phyloP scores from a whole-genome alignment of 148 eudicot genomes.

The Pharnaceum exiguum region DNA sequence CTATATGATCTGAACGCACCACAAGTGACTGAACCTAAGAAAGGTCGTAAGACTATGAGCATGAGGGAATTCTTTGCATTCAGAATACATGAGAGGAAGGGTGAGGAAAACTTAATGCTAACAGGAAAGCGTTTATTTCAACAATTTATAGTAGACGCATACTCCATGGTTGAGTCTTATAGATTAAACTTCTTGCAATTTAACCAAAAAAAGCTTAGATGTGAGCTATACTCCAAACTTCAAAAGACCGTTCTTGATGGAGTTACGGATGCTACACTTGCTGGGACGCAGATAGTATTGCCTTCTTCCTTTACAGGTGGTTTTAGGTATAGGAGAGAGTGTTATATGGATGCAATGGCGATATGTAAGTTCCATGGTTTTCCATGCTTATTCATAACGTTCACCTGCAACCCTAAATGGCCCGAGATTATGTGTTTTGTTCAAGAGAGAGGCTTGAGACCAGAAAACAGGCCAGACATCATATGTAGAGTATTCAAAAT shows the following conservation, averaged over 20 bases:
- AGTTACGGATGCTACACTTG: not conserved
- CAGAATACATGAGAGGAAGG: not conserved
- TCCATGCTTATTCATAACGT: conserved; percentile 17
- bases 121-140: not conserved
- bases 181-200: not conserved
- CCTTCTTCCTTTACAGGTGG: conserved; percentile 10
- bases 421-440: not conserved
- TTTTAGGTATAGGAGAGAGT: conserved; percentile 6
- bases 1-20: too few relatives aligned
- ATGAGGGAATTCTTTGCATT: too few relatives aligned
- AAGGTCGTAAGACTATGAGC: not conserved
- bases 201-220: not conserved
- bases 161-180: not conserved
- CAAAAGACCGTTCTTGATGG: not conserved
- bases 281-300: not conserved
- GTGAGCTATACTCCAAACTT: not conserved
- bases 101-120: not conserved
- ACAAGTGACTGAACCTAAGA: not conserved
- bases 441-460: not conserved
- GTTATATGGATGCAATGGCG: conserved; percentile 13
- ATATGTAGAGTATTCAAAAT: conserved; percentile 3
- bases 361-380: not conserved
- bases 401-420: conserved; percentile 23
- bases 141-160: conserved; percentile 12
- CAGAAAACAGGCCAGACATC: not conserved